A percentile compares a stretch with the other conserved stretches of the same genome.
Evolutionary conservation across 192 early-diverging fungal genomes (phyloP).

Genomic region (Umbelopsis sp.): DNA sequence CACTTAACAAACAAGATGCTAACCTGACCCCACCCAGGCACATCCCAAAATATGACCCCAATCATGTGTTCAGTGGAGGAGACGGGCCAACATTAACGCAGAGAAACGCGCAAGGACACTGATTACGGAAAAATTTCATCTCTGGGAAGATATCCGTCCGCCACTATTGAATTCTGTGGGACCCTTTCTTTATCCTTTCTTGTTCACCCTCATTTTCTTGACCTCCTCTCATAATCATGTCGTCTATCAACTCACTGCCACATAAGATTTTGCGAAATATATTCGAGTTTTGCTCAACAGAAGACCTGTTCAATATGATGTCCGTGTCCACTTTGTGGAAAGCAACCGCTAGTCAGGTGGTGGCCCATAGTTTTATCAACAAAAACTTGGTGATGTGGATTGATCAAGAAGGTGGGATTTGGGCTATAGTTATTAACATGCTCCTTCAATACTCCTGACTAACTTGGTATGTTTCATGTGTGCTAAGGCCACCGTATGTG

Average conservation of each 20-base stretch:
- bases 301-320: conserved; percentile 40
- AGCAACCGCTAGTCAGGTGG: conserved; percentile 30
- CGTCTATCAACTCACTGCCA: conserved; percentile 35
- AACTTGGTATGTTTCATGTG: background rate
- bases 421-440: background rate
- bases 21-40: conserved; percentile 3
- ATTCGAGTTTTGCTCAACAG: conserved; percentile 37
- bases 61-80: background rate
- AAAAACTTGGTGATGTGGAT: conserved; percentile 44
- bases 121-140: background rate
- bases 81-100: background rate
- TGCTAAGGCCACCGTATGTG: conserved; percentile 37
- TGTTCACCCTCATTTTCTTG: background rate
- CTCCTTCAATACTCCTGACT: no score
- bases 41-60: background rate
- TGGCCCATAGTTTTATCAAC: conserved; percentile 38
- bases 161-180: conserved; percentile 15
- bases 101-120: background rate
- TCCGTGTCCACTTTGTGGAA: conserved; percentile 41
- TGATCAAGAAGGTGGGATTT: conserved; percentile 38
- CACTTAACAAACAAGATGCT: conserved; percentile 5
- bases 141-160: conserved; percentile 23
- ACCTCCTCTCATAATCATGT: conserved; percentile 35
- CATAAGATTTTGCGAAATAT: conserved; percentile 41
- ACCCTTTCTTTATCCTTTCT: conserved; percentile 22